Conservation (phyloP, 2,329 filamentous ascomycete genomes). For the Sphaerulina vaccinii region DNA sequence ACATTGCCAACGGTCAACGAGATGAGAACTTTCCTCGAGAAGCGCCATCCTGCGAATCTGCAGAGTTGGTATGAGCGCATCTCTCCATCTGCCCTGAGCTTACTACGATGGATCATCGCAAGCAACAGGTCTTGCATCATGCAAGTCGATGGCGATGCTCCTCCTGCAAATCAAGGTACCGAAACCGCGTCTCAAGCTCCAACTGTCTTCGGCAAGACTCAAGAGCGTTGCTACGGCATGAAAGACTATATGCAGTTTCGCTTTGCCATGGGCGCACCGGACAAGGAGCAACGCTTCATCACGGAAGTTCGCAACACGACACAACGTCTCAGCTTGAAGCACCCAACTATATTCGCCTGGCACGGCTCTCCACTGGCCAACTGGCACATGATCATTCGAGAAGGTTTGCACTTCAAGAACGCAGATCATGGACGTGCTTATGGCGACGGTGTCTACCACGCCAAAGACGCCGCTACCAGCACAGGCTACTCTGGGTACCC, state of each 20-base stretch:
- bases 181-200: slow-evolving; percentile 14
- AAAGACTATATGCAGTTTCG: slow-evolving; percentile 74
- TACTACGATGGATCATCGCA: slow-evolving; percentile 84
- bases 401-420: slow-evolving; percentile 71
- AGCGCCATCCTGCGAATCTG: slow-evolving; percentile 42
- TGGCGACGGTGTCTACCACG: slow-evolving; percentile 82
- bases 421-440: slow-evolving; percentile 64
- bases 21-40: slow-evolving; percentile 51
- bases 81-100: slow-evolving; percentile 62
- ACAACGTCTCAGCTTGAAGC: slow-evolving; percentile 41
- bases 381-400: slow-evolving; percentile 87
- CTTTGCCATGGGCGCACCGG: slow-evolving; percentile 82
- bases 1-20: slow-evolving; percentile 61
- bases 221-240: slow-evolving; percentile 60
- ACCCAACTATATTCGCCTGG: slow-evolving; percentile 80
- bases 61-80: slow-evolving; percentile 59
- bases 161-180: slow-evolving; percentile 2
- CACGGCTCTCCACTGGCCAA: slow-evolving; percentile 75
- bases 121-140: slow-evolving; percentile 87
- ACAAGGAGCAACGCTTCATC: slow-evolving; percentile 77
- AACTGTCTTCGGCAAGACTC: slow-evolving; percentile 19
- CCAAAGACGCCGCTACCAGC: slow-evolving; percentile 59
- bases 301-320: slow-evolving; percentile 56
- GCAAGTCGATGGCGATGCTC: slow-evolving; percentile 57
- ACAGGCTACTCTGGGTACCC: slow-evolving; percentile 46